Base-by-base conservation (phyloP, 208 protist genomes). In the Leishmania amazonensis region DNA sequence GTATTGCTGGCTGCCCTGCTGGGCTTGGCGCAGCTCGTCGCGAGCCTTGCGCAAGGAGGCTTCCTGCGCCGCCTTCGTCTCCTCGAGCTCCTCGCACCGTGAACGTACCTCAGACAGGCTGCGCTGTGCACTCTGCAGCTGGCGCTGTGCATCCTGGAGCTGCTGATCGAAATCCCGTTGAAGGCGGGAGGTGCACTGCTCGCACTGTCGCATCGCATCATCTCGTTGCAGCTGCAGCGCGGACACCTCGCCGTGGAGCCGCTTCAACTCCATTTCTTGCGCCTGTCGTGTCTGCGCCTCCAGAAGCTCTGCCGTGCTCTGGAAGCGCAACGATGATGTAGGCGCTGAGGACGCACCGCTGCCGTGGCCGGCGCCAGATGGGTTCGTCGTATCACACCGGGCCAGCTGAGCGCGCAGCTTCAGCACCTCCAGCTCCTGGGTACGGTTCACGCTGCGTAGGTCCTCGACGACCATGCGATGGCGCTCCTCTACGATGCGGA, bases 401-500 rank as follows among this genome's bases (percentile, higher is more conserved):
- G 93, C 90, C 24, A 97, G 84, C 81, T 95, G 89, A 11, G 90
- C 91, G 67, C 92, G 91, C 74, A 96, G 83, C 77, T 94, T 92
- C 42, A 88, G 83, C 49, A 90, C 64, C 79, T 95, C 92, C 28
- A 95, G 51, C 76, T 97, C 94, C 79, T 93, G 91, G 38, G 92
- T 91, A 51, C 84, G 87, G 58, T 88, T 79, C 47, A 87, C 81
- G 49, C 62, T 84, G 28, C 91, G 90, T 54, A 96, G 80, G 75
- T 88, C 87, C 75, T 95, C 94, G 19, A 97, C 74, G 15, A 84
- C 83, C 60, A 88, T 83, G n/a, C 84, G 82, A 60, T 97, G 94
- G 21, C 90, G 90, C 85, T 97, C 94, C 85, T 95, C 92, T 31
- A 97, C 90, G 42, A 95, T 75, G 65, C 89, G 89, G 17, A 97